Evolutionary conservation across 768 basidiomycete genomes (phyloP).

Genomic region (Russula olivacea): DNA sequence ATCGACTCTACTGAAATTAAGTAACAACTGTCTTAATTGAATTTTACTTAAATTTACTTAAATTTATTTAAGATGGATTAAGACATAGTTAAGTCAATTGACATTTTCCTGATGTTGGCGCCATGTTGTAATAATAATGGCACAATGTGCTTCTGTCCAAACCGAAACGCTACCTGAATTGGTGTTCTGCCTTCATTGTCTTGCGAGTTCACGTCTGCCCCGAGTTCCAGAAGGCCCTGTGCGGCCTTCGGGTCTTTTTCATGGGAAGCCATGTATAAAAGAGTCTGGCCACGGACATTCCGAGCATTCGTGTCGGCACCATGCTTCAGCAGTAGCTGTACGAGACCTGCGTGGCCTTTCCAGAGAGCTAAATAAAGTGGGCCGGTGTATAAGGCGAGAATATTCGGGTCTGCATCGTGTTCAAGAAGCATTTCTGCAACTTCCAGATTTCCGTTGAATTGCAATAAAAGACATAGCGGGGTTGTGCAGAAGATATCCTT

Average conservation of each 20-base stretch:
- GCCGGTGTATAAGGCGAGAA: accelerated
- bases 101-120: no score
- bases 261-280: neutral
- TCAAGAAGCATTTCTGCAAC: neutral
- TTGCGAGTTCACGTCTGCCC: neutral
- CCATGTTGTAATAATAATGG: neutral
- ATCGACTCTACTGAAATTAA: no score
- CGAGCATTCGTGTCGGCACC: neutral
- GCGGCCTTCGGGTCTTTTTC: neutral
- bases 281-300: neutral
- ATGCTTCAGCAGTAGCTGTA: neutral
- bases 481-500: accelerated
- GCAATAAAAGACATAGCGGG: neutral
- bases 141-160: neutral
- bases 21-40: no score
- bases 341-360: neutral
- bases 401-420: neutral
- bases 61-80: no score
- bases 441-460: neutral
- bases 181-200: neutral
- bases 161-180: neutral
- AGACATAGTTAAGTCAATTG: no score
- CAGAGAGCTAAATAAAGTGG: neutral
- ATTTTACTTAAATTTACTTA: no score
- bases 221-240: neutral